Conservation (phyloP, 179 eudicot species). For the Drosera spatulata region DNA sequence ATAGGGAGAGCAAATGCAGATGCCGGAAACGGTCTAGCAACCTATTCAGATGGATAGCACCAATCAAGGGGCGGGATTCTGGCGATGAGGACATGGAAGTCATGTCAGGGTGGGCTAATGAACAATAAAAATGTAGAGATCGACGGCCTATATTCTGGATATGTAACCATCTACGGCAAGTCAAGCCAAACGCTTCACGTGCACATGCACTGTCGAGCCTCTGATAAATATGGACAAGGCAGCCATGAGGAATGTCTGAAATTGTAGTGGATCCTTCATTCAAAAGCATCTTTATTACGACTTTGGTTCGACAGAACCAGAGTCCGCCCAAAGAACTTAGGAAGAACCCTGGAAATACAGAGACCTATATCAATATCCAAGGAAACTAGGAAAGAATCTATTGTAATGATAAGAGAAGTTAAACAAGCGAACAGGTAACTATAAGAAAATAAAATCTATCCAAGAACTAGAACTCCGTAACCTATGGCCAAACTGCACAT, state of each 20-base stretch:
- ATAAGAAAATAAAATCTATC: too few species aligned
- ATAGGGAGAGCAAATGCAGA: constrained; percentile 39
- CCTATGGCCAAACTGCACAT: too few species aligned
- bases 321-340: not conserved
- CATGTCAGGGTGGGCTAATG: constrained; percentile 19
- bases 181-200: constrained; percentile 63
- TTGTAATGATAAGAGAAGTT: too few species aligned
- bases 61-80: constrained; percentile 12
- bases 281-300: not conserved
- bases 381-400: too few species aligned
- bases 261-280: constrained; percentile 13
- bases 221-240: constrained; percentile 41
- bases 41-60: constrained; percentile 21
- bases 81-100: constrained; percentile 12
- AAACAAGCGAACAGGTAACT: too few species aligned
- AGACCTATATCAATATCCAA: too few species aligned
- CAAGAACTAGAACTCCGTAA: too few species aligned
- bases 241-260: constrained; percentile 62
- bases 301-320: not conserved
- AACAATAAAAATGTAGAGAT: constrained; percentile 46
- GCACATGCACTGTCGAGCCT: constrained; percentile 30
- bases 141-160: constrained; percentile 46
- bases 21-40: constrained; percentile 41
- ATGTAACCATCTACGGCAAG: constrained; percentile 57
- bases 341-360: too few species aligned